Conservation (phyloP, 768 basidiomycete genomes). For the Panus rudis region DNA sequence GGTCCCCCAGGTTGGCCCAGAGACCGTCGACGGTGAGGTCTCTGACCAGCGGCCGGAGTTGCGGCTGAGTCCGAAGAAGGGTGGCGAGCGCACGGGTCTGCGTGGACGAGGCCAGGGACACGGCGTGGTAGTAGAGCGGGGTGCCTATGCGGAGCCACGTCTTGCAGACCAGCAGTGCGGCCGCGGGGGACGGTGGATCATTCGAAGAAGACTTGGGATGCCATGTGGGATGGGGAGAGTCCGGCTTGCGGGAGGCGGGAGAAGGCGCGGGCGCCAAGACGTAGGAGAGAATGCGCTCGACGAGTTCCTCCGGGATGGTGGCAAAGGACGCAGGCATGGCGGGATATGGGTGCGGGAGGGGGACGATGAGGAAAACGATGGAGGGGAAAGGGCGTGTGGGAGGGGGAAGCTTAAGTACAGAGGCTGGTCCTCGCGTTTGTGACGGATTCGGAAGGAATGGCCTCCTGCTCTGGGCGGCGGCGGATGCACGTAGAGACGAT, state of each 20-base stretch:
- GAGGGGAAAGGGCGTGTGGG: not conserved
- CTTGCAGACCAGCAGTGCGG: slow-evolving; percentile 45
- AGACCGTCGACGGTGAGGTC: slow-evolving; percentile 35
- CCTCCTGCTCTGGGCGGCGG: too few species aligned
- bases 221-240: slow-evolving; percentile 18
- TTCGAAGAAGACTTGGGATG: slow-evolving; percentile 7
- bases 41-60: slow-evolving; percentile 34
- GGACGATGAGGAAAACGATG: not conserved
- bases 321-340: not conserved
- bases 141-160: slow-evolving; percentile 49
- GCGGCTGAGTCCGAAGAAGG: slow-evolving; percentile 31
- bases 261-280: slow-evolving; percentile 7
- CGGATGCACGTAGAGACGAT: too few species aligned
- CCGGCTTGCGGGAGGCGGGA: slow-evolving; percentile 17
- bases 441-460: too few species aligned
- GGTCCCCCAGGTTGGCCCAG: slow-evolving; percentile 31
- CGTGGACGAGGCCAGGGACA: slow-evolving; percentile 34
- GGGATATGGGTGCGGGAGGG: not conserved
- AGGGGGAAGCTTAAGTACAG: too few species aligned
- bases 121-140: slow-evolving; percentile 49
- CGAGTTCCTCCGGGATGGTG: slow-evolving; percentile 36
- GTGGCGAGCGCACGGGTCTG: slow-evolving; percentile 33
- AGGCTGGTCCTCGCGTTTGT: too few species aligned
- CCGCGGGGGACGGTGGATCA: slow-evolving; percentile 16
- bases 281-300: slow-evolving; percentile 38